A percentile compares a stretch with the other conserved stretches of the same genome.
These are phyloP conservation scores for Cytospora paraplurivora DNA, from an alignment of 2,329 filamentous ascomycete genomes.

Conservation along the genomic window DNA sequence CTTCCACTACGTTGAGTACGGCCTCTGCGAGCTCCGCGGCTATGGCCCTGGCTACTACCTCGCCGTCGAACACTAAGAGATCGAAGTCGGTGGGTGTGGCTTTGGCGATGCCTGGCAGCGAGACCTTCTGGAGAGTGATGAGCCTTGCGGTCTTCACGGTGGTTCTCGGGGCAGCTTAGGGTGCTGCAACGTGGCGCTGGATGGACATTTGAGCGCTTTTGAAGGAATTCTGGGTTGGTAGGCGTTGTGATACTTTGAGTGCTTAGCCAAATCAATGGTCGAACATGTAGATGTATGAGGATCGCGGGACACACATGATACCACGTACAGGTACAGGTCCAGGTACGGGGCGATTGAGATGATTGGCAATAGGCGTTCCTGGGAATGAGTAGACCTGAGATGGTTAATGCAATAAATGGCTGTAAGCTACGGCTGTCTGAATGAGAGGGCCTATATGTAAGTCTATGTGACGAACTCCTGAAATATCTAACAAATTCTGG, in stretches of 20 bases:
- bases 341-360: background rate
- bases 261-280: no score
- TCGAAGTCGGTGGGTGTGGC: conserved; percentile 25
- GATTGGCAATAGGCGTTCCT: background rate
- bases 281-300: background rate
- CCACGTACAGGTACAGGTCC: background rate
- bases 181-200: conserved; percentile 16
- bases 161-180: conserved; percentile 11
- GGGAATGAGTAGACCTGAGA: background rate
- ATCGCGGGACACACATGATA: background rate
- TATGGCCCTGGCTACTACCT: conserved; percentile 3
- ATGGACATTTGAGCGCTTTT: background rate
- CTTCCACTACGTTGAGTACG: background rate
- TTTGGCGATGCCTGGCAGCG: conserved; percentile 6
- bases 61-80: conserved; percentile 23
- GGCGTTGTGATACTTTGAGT: background rate
- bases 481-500: background rate
- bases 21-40: conserved; percentile 6
- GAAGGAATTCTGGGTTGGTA: background rate
- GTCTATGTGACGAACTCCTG: background rate
- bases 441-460: background rate
- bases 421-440: background rate
- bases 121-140: conserved; percentile 11
- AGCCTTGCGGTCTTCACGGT: conserved; percentile 4
- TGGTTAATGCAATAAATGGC: background rate